Base-by-base conservation (phyloP, 2,329 filamentous ascomycete genomes). In the Lasiodiplodia citricola region DNA sequence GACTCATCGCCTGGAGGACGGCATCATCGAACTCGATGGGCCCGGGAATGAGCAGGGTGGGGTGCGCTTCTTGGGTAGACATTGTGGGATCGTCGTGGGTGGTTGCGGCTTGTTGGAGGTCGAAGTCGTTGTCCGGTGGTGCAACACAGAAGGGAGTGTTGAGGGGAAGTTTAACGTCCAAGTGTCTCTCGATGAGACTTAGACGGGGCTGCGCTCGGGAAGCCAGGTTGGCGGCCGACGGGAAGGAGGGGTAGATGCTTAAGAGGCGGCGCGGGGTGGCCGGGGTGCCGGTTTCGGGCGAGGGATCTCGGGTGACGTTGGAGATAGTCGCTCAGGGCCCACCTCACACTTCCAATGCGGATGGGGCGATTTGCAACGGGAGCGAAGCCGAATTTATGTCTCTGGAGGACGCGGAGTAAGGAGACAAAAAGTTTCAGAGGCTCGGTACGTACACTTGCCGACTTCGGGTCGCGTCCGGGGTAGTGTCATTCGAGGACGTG, bases 21-120 rank as follows among this genome's bases (percentile, higher is more conserved):
- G 90, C 94, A 95, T 98, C 95, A 80, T 97, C 95, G 79, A 97
- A 97, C 84, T 98, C 95, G 81, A 98, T 97, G 77, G 96, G 96
- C 72, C 96, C 96, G 62, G 96, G 96, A 78, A 99, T 98, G 83
- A 99, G 89, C 82, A 99, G 86, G 68, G 95, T 91, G 66, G 88
- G 85, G 78, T 91, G 89, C 68, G 86, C 80, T 66, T 86, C 75
- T 82, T 90, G 88, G 67, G 75, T 78, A 51, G 87, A 89, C 87
- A 89, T 89, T 66, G 76, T 85, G 75, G 74, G 72, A 50, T 71
- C 66, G 50, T 51, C 38, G 50, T 57, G 31, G 14, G 4, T 25
- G 41, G 21, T 11, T 47, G 23, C 16, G 14, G 25, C 64, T 70
- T 50, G 21, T 51, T 31, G 71, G 64, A 75, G 75, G 51, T 86